These are phyloP conservation scores for Phlebopus sp. DNA, from an alignment of 1,284 basidiomycete genomes.

Conservation along the genomic window DNA sequence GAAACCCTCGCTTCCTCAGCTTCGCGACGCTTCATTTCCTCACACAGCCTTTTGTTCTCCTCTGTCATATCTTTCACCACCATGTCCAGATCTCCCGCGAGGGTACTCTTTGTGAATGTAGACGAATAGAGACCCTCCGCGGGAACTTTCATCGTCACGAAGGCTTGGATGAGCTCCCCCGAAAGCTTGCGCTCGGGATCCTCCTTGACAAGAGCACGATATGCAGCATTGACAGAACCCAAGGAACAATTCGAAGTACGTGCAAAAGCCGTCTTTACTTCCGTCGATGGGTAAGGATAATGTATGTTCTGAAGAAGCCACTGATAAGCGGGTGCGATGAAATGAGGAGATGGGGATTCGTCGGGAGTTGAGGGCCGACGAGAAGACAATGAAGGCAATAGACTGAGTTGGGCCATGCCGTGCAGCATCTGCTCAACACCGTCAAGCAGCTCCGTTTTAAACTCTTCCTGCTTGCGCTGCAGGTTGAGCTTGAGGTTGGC, in stretches of 20 bases:
- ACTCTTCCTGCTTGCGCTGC: no score
- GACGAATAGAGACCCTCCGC: constrained; percentile 35
- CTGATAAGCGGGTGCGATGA: constrained; percentile 34
- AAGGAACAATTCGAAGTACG: constrained; percentile 52
- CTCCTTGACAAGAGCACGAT: constrained; percentile 35
- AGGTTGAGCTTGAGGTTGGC: constrained; percentile 59
- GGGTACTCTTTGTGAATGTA: constrained; percentile 24
- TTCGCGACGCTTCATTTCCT: constrained; percentile 13
- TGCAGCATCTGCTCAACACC: no score
- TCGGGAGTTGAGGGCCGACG: no score
- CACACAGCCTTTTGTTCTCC: constrained; percentile 6
- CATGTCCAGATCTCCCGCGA: constrained; percentile 27
- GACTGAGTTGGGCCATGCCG: no score
- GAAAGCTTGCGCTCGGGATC: constrained; percentile 20
- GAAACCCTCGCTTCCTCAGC: constrained; percentile 1
- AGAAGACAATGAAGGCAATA: no score
- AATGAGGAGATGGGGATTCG: no score
- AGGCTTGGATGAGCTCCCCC: constrained; percentile 27
- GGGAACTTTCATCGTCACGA: constrained; percentile 33
- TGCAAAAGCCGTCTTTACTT: constrained; percentile 5
- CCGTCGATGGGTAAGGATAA: constrained; percentile 49
- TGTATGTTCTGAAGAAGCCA: constrained; percentile 48
- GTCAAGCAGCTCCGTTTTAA: no score
- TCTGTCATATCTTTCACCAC: constrained; percentile 28
- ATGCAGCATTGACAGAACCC: constrained; percentile 46